phyloP scores from a whole-genome alignment of 1,139 yeast genomes.

The Scheffersomyces illinoinensis region DNA sequence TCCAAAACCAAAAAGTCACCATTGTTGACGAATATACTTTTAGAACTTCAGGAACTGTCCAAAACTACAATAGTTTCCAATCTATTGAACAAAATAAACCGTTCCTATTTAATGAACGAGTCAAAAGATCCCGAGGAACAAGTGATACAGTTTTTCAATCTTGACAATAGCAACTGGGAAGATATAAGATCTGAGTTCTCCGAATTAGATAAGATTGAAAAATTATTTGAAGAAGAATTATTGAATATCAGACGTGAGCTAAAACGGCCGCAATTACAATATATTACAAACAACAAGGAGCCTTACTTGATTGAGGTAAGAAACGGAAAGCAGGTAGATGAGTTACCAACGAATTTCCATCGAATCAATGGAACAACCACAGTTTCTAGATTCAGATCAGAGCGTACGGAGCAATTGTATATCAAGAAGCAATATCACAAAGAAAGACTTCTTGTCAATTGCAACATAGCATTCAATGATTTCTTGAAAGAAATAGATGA shows the following conservation, averaged over 20 bases:
- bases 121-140: conserved; percentile 44
- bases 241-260: conserved; percentile 41
- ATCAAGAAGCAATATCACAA: conserved; percentile 60
- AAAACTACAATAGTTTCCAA: conserved; percentile 19
- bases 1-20: conserved; percentile 19
- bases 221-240: conserved; percentile 53
- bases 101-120: conserved; percentile 56
- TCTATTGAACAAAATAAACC: conserved; percentile 56
- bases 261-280: conserved; percentile 60
- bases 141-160: conserved; percentile 54
- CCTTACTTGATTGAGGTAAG: conserved; percentile 76
- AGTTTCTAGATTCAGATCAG: conserved; percentile 73
- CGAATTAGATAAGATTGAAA: conserved; percentile 46
- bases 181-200: conserved; percentile 39
- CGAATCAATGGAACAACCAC: conserved; percentile 71
- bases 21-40: conserved; percentile 27
- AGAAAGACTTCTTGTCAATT: conserved; percentile 55
- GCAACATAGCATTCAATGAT: conserved; percentile 56
- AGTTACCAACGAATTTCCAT: conserved; percentile 73
- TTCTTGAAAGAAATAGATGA: conserved; percentile 50
- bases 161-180: conserved; percentile 39
- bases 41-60: conserved; percentile 17
- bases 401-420: conserved; percentile 51
- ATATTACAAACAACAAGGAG: conserved; percentile 57
- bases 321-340: conserved; percentile 51